phyloP scores from a whole-genome alignment of 148 eudicot genomes.

The Dianthus caryophyllus region DNA sequence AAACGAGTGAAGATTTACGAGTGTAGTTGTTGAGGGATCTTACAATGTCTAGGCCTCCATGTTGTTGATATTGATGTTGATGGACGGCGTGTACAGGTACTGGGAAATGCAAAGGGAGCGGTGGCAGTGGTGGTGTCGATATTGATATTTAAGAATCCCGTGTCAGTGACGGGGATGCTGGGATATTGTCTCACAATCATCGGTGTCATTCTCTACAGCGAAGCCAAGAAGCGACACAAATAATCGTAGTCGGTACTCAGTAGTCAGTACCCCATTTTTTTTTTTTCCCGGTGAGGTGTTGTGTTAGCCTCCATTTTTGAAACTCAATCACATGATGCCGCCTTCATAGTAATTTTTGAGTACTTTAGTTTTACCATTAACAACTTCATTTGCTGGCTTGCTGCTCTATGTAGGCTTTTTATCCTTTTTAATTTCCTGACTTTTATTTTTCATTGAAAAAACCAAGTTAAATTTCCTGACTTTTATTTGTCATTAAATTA shows the following conservation, averaged over 20 bases:
- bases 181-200: slow-evolving; percentile 60
- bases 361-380: too few species aligned
- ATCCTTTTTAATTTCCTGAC: too few species aligned
- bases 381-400: too few species aligned
- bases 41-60: neutral
- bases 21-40: neutral
- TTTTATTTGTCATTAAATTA: too few species aligned
- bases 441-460: too few species aligned
- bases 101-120: slow-evolving; percentile 82
- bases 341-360: too few species aligned
- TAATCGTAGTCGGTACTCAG: slow-evolving; percentile 13
- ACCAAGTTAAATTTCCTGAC: too few species aligned
- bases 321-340: too few species aligned
- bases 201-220: slow-evolving; percentile 66
- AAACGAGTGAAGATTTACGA: neutral
- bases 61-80: too few species aligned
- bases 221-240: slow-evolving; percentile 65
- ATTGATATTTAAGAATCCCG: slow-evolving; percentile 68
- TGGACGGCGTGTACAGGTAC: slow-evolving; percentile 24
- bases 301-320: too few species aligned
- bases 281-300: neutral
- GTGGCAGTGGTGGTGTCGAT: slow-evolving; percentile 75
- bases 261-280: too few species aligned
- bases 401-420: too few species aligned
- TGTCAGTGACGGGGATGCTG: slow-evolving; percentile 74